Conservation (phyloP, 2,329 filamentous ascomycete genomes). For the Arthroderma sp. region DNA sequence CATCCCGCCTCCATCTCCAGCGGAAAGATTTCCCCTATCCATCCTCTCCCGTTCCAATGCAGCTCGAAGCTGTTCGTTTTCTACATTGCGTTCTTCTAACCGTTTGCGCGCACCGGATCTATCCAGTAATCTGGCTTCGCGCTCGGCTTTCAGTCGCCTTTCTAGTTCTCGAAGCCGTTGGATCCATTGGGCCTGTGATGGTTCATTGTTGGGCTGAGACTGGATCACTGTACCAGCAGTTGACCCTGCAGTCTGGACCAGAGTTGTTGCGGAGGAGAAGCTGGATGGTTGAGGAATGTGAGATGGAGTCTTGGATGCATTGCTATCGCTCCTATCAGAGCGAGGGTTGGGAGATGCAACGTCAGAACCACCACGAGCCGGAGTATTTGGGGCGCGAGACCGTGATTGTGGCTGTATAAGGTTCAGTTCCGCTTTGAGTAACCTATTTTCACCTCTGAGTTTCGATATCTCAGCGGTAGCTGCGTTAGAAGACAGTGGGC, state of each 20-base stretch:
- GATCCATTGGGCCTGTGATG: conserved; percentile 63
- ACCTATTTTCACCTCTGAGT: conserved; percentile 47
- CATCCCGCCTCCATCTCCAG: conserved; percentile 2
- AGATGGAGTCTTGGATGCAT: conserved; percentile 19
- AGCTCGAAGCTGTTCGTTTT: conserved; percentile 57
- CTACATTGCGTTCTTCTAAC: conserved; percentile 59
- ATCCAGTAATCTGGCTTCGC: conserved; percentile 75
- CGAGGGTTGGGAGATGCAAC: conserved; percentile 13
- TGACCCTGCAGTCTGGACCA: conserved; percentile 8
- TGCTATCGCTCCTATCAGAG: conserved; percentile 14
- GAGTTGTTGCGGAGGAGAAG: conserved; percentile 21
- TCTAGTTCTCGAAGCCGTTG: conserved; percentile 78
- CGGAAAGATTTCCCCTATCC: conserved; percentile 13
- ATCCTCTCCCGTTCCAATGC: conserved; percentile 48
- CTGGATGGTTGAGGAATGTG: conserved; percentile 21
- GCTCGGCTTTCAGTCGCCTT: conserved; percentile 73
- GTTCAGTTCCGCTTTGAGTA: conserved; percentile 48
- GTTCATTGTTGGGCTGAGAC: conserved; percentile 15
- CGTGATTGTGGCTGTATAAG: conserved; percentile 56
- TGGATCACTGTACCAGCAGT: conserved; percentile 6
- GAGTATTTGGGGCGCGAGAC: conserved; percentile 33
- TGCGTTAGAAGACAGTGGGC: conserved; percentile 18
- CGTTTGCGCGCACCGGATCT: conserved; percentile 69
- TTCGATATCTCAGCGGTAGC: conserved; percentile 43
- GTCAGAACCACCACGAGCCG: conserved; percentile 17